phyloP scores from a whole-genome alignment of 371 early-diverging fungal species.

The Encephalitozoon hellem region DNA sequence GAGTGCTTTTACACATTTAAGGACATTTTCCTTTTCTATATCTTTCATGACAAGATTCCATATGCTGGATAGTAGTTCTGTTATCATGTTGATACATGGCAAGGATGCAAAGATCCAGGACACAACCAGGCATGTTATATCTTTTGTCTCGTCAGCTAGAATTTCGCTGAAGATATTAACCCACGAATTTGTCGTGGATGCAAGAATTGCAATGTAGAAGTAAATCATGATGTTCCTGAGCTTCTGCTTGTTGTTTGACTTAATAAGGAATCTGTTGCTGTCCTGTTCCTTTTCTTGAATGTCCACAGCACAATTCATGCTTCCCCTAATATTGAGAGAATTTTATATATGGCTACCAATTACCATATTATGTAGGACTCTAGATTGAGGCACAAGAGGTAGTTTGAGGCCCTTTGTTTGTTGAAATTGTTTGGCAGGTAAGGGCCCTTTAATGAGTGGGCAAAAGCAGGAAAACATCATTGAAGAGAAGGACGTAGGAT shows the following conservation, averaged over 20 bases:
- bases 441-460: neutral
- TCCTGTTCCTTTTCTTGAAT: neutral
- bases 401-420: neutral
- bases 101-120: neutral
- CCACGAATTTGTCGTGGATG: neutral
- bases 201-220: neutral
- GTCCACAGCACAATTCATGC: neutral
- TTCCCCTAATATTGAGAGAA: neutral
- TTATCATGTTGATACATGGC: neutral
- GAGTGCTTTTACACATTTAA: neutral
- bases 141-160: neutral
- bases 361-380: neutral
- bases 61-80: neutral
- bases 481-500: conserved; percentile 51
- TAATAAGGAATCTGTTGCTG: neutral
- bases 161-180: neutral
- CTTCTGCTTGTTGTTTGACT: neutral
- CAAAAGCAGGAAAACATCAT: conserved; percentile 13
- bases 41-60: neutral
- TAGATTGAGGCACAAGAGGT: neutral
- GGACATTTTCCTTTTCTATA: neutral
- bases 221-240: neutral
- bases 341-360: neutral
- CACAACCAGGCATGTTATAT: neutral
- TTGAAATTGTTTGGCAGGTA: conserved; percentile 5